phyloP scores from a whole-genome alignment of 441 rosid genomes.

The Erodium moschatum region DNA sequence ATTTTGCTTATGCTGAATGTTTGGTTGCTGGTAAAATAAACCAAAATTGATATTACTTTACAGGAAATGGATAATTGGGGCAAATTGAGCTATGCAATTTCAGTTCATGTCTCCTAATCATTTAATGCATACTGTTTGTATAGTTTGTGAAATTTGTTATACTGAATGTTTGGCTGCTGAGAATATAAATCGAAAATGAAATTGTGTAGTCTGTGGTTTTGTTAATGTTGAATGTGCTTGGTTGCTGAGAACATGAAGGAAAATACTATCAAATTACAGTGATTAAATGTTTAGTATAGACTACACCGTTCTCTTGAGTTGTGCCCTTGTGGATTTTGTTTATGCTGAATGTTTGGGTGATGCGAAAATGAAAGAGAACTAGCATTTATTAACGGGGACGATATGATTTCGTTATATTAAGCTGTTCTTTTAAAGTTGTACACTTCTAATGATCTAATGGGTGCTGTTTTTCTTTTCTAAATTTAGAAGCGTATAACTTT shows the following conservation, averaged over 20 bases:
- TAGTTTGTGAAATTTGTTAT: too few relatives aligned
- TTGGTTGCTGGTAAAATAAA: background rate
- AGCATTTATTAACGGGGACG: background rate
- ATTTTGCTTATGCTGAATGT: background rate
- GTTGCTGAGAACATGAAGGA: background rate
- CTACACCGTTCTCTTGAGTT: background rate
- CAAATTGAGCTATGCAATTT: background rate
- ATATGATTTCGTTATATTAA: background rate
- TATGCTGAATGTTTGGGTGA: too few relatives aligned
- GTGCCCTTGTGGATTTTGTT: background rate
- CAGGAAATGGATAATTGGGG: too few relatives aligned
- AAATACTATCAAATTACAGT: background rate
- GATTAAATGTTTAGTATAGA: background rate
- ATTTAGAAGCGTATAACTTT: too few relatives aligned
- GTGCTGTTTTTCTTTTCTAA: too few relatives aligned
- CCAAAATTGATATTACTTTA: background rate
- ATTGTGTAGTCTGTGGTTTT: too few relatives aligned
- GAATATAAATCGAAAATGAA: background rate
- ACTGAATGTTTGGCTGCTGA: background rate
- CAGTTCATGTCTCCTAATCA: background rate
- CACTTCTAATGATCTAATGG: background rate
- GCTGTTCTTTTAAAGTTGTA: background rate
- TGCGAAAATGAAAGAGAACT: too few relatives aligned
- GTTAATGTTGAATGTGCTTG: background rate
- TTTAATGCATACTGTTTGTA: background rate